phyloP scores from a whole-genome alignment of 306 rosid species.

The Dalbergia cochinchinensis region DNA sequence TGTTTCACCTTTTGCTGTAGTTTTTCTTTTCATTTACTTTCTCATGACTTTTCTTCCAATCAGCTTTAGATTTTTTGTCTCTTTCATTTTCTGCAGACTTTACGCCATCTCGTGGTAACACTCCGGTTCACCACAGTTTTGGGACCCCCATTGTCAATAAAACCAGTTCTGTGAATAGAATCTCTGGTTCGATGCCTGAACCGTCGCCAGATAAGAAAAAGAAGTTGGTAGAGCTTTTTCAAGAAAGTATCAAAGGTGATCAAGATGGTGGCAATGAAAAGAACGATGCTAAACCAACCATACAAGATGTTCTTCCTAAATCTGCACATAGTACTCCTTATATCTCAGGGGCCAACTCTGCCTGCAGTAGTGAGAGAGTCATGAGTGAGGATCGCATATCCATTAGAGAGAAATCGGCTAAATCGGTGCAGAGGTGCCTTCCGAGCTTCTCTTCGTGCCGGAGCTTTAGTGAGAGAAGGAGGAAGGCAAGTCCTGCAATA shows the following conservation, averaged over 20 bases:
- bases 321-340: conserved; percentile 58
- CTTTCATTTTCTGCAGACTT: conserved; percentile 62
- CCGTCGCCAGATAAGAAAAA: conserved; percentile 75
- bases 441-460: conserved; percentile 79
- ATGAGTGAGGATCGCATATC: conserved; percentile 44
- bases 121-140: conserved; percentile 67
- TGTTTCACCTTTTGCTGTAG: neutral
- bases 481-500: conserved; percentile 69
- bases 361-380: conserved; percentile 62
- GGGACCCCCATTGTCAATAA: neutral
- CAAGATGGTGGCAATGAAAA: conserved; percentile 41
- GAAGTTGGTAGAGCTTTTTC: conserved; percentile 81
- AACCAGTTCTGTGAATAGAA: conserved; percentile 16
- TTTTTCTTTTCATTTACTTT: neutral
- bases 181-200: conserved; percentile 43
- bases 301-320: conserved; percentile 55
- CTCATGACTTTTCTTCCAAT: neutral
- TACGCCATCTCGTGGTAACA: conserved; percentile 87
- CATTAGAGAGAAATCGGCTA: conserved; percentile 50
- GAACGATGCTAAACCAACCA: conserved; percentile 47
- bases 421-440: conserved; percentile 69
- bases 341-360: conserved; percentile 56
- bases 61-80: conserved; percentile 17
- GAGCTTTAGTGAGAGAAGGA: conserved; percentile 75
- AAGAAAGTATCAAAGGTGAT: conserved; percentile 61